Base-by-base conservation (phyloP, 768 basidiomycete genomes). In the Naematelia aurantialba region DNA sequence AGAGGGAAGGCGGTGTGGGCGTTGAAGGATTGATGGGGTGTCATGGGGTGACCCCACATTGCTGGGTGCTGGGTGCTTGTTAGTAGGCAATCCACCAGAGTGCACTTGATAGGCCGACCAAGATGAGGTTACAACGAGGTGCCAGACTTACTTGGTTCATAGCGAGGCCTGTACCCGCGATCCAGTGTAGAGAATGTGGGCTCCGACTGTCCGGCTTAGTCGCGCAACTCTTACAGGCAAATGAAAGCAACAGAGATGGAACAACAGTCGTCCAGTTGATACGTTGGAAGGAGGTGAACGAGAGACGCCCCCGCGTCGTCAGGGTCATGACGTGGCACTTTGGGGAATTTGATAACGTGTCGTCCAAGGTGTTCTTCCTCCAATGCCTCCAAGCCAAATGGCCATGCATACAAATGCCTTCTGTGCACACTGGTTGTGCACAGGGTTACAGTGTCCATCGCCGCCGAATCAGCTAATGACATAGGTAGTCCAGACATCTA, bases 1-100 rank as follows among this genome's bases (percentile, higher is more conserved):
- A 90, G 79, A 26, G 89, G 89, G 73, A 85, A 88, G 5, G 90
- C 89, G 60, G 82, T 83, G 76, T 88, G 87, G 52, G 82, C 80
- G 80, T 93, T 90, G 66, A 85, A 78, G 19, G 82, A 79, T 63
- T 91, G 89, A 76, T 58, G 55, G 19, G 61, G 56, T 19, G 66
- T 46, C 42, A 71, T 52, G 60, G 62, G 60, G 45, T 67, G 67
- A 50, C 70, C 70, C 70, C 70, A 72, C 46, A 66, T 63, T 45
- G 66, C 63, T 24, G 70, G 70, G 49, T 72, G 70, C 70, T 72
- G 34, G 4, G 22, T 8, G 19, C 42, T 21, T 21, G 39, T 22
- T 22, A 21, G 14, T 13, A 52, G 50, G 17, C 50, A 14, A 26
- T 11, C 12, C 17, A 25, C 13, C 13, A 30, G 5, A 52, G 29